Evolutionary conservation across 176 grass and related monocot genomes (phyloP).

Genomic region (Hordeum marinum): DNA sequence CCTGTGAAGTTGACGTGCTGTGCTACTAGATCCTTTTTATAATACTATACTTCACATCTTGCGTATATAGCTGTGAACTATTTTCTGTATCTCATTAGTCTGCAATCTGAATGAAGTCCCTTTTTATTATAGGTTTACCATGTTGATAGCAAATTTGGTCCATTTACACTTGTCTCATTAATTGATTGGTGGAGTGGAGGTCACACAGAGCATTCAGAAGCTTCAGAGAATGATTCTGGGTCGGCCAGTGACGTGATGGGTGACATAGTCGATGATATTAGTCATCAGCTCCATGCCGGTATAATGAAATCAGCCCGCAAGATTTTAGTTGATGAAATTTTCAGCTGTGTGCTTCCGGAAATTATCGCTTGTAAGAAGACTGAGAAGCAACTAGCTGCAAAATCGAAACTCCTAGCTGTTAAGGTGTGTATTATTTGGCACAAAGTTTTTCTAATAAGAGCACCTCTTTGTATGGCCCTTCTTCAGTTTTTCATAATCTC

Average conservation of each 20-base stretch:
- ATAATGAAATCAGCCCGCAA: constrained; percentile 95
- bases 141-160: constrained; percentile 67
- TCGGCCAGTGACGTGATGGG: constrained; percentile 42
- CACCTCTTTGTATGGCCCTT: background rate
- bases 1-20: background rate
- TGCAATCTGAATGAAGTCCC: background rate
- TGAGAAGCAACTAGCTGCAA: constrained; percentile 44
- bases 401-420: constrained; percentile 34
- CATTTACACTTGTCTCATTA: constrained; percentile 74
- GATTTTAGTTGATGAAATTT: constrained; percentile 77
- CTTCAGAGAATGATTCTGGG: constrained; percentile 33
- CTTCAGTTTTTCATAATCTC: constrained; percentile 6
- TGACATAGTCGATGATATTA: constrained; percentile 54
- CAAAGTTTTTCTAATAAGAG: background rate
- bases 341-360: constrained; percentile 71
- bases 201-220: constrained; percentile 28
- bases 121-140: constrained; percentile 68
- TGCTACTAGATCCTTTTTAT: background rate
- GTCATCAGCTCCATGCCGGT: constrained; percentile 63
- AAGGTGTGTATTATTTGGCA: constrained; percentile 44
- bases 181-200: constrained; percentile 73
- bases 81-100: constrained; percentile 3
- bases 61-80: background rate
- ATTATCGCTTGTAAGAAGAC: constrained; percentile 61
- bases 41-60: background rate